A percentile compares a stretch with the other conserved stretches of the same genome.
These are phyloP conservation scores for Fusarium sp. DNA, from an alignment of 2,329 filamentous ascomycete species.

Conservation along the genomic window DNA sequence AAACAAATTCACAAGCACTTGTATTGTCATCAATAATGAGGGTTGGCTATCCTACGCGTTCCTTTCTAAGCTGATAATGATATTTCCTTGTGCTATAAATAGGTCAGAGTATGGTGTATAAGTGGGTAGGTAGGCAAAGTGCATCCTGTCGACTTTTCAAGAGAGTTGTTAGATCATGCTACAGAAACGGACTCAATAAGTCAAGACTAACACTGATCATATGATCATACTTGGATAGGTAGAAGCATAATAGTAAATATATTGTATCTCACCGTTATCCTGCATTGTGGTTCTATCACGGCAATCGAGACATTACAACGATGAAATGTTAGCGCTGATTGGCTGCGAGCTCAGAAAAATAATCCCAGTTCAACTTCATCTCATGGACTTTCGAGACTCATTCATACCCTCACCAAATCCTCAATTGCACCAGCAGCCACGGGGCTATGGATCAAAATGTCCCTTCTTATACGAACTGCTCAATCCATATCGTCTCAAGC, in stretches of 20 bases:
- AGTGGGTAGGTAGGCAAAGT: background rate
- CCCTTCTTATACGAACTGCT: constrained; percentile 25
- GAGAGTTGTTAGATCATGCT: background rate
- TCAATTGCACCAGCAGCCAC: constrained; percentile 1
- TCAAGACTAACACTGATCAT: fast-evolving
- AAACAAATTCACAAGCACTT: background rate
- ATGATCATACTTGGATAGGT: fast-evolving
- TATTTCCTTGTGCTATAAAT: background rate
- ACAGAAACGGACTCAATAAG: background rate
- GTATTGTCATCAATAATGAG: background rate
- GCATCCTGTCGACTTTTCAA: background rate
- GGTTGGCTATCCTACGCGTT: background rate
- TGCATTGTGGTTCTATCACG: background rate
- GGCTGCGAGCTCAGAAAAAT: constrained; percentile 7
- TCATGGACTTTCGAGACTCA: constrained; percentile 17
- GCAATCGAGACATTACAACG: background rate
- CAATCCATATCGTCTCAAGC: constrained; percentile 22
- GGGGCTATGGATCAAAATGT: constrained; percentile 35
- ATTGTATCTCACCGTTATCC: background rate
- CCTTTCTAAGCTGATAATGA: fast-evolving
- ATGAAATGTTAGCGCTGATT: constrained; percentile 20
- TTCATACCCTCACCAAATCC: constrained; percentile 4
- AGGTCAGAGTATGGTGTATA: background rate
- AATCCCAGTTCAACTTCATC: constrained; percentile 21
- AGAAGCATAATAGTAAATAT: background rate